Conservation (phyloP, 768 basidiomycete species). For the Leucocoprinus leucothites region DNA sequence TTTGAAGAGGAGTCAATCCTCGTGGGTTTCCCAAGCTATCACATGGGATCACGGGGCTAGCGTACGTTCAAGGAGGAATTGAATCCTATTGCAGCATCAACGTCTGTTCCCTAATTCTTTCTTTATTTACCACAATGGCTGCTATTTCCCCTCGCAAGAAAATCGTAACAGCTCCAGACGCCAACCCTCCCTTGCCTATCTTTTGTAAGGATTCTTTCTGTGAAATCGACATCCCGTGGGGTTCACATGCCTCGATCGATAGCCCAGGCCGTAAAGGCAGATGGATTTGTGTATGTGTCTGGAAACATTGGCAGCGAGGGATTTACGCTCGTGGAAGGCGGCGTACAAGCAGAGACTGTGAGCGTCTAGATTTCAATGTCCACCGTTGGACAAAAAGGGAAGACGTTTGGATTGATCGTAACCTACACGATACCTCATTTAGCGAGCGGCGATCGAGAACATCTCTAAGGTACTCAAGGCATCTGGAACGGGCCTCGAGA, state of each 20-base stretch:
- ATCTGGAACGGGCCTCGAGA: constrained; percentile 36
- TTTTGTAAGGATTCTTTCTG: constrained; percentile 25
- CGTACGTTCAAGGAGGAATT: no score
- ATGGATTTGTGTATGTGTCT: constrained; percentile 15
- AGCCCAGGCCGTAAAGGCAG: constrained; percentile 39
- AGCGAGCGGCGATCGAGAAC: constrained; percentile 38
- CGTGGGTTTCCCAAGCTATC: background rate
- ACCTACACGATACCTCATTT: no score
- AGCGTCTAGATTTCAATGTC: background rate
- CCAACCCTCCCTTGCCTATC: constrained; percentile 31
- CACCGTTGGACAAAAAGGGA: no score
- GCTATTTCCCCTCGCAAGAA: constrained; percentile 15
- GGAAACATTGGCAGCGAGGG: constrained; percentile 15
- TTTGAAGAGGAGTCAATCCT: no score
- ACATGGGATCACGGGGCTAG: background rate
- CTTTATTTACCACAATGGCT: background rate
- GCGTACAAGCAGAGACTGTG: constrained; percentile 15
- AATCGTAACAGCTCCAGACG: constrained; percentile 28
- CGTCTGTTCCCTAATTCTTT: no score
- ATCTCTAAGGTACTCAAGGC: constrained; percentile 37
- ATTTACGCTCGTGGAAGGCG: constrained; percentile 14
- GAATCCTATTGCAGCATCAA: no score
- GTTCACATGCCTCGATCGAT: background rate
- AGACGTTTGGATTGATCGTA: background rate
- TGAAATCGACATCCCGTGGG: background rate